A percentile compares a stretch with the other conserved stretches of the same genome.
Conservation (phyloP, 805 yeast genomes). For the Ogataea naganishii region DNA sequence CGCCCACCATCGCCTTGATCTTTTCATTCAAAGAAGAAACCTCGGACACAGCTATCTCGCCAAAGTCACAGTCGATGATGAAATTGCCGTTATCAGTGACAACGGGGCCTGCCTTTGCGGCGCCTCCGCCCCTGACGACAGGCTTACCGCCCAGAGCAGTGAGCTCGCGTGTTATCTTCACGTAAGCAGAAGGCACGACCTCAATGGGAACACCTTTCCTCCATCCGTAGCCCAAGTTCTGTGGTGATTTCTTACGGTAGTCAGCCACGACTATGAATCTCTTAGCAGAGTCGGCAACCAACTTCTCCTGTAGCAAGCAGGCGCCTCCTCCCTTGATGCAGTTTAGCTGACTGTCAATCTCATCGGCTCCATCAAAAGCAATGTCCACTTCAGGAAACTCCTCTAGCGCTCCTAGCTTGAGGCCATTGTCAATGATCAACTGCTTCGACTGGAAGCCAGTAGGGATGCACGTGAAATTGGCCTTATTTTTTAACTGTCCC, state of each 20-base stretch:
- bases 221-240: constrained; percentile 72
- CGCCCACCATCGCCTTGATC: constrained; percentile 78
- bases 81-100: constrained; percentile 94
- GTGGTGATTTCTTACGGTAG: constrained; percentile 68
- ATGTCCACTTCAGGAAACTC: constrained; percentile 78
- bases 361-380: constrained; percentile 98
- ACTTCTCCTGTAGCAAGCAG: constrained; percentile 90
- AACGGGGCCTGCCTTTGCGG: constrained; percentile 94
- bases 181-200: constrained; percentile 83
- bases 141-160: constrained; percentile 56
- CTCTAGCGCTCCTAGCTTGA: constrained; percentile 73
- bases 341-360: constrained; percentile 72
- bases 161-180: constrained; percentile 63
- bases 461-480: constrained; percentile 70
- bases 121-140: constrained; percentile 72
- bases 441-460: constrained; percentile 95
- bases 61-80: constrained; percentile 89
- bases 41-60: constrained; percentile 46
- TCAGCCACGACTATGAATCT: constrained; percentile 88
- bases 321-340: constrained; percentile 99
- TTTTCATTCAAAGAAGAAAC: constrained; percentile 46
- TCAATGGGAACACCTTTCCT: constrained; percentile 90
- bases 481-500: constrained; percentile 54
- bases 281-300: constrained; percentile 75
- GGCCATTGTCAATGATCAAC: constrained; percentile 73